Evolutionary conservation across 1,284 basidiomycete species (phyloP).

Genomic region (Trichosporon faecale): DNA sequence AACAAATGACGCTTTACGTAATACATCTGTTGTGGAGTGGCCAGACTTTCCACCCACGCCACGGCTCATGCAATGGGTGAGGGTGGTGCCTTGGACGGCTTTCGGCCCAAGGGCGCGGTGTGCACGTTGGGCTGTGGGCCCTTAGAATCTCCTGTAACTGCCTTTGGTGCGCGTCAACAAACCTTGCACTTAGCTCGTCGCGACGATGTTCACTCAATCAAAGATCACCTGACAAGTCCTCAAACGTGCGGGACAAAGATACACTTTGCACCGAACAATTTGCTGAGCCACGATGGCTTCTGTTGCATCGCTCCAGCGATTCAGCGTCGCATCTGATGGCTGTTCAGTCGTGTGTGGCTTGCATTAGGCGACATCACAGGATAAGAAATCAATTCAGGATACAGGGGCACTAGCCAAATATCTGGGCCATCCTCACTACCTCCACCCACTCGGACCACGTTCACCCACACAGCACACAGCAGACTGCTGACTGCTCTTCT

Average conservation of each 20-base stretch:
- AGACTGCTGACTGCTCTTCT: not conserved
- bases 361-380: not conserved
- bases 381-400: not conserved
- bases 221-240: not conserved
- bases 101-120: not conserved
- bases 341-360: conserved; percentile 1
- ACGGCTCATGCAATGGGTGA: not conserved
- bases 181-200: not conserved
- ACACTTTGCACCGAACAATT: not conserved
- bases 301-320: not conserved
- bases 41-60: not conserved
- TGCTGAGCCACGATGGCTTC: not conserved
- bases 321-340: not conserved
- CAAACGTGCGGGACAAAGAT: not conserved
- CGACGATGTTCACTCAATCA: not conserved
- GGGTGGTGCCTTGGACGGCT: not conserved
- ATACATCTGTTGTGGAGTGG: not conserved
- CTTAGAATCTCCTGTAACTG: not conserved
- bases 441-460: not conserved
- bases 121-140: not conserved
- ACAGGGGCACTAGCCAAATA: conserved; percentile 4
- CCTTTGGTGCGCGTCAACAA: not conserved
- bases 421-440: not conserved
- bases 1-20: not conserved
- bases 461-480: not conserved